These are phyloP conservation scores for Stellera chamaejasme DNA, from an alignment of 345 rosid species.

Conservation along the genomic window DNA sequence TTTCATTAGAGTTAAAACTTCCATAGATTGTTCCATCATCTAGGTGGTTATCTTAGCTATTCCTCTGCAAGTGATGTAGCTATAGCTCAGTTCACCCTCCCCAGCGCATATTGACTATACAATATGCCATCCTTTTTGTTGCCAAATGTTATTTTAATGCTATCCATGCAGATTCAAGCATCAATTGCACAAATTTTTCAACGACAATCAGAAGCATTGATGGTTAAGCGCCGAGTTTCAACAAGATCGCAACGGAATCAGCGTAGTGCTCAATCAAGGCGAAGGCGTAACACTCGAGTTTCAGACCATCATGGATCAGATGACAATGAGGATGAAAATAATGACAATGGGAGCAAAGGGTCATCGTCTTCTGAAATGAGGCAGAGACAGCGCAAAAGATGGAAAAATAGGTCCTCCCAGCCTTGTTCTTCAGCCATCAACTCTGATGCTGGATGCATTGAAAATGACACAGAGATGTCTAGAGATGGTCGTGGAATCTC, in stretches of 20 bases:
- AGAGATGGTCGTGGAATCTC: slow-evolving; percentile 55
- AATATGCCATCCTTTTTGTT: neutral
- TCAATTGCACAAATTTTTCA: slow-evolving; percentile 81
- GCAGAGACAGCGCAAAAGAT: slow-evolving; percentile 47
- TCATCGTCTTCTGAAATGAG: slow-evolving; percentile 66
- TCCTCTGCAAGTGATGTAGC: no score
- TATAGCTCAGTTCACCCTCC: no score
- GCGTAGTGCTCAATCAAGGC: slow-evolving; percentile 38
- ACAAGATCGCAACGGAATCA: slow-evolving; percentile 47
- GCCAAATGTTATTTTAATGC: slow-evolving; percentile 4
- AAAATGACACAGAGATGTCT: slow-evolving; percentile 47
- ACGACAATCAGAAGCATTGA: slow-evolving; percentile 69
- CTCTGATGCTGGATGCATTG: slow-evolving; percentile 38
- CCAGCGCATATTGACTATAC: no score
- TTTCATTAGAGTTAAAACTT: no score
- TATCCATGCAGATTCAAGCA: slow-evolving; percentile 69
- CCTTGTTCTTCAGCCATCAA: slow-evolving; percentile 56
- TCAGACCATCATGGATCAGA: slow-evolving; percentile 55
- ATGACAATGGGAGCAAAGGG: slow-evolving; percentile 49
- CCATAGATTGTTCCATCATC: no score
- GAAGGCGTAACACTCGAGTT: slow-evolving; percentile 47
- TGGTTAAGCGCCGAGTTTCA: slow-evolving; percentile 42
- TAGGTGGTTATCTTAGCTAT: no score
- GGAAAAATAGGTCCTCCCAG: slow-evolving; percentile 33
- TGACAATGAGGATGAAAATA: slow-evolving; percentile 66